A percentile compares a stretch with the other conserved stretches of the same genome.
Conservation (phyloP, 2,329 filamentous ascomycete species). For the Byssochlamys sp. region DNA sequence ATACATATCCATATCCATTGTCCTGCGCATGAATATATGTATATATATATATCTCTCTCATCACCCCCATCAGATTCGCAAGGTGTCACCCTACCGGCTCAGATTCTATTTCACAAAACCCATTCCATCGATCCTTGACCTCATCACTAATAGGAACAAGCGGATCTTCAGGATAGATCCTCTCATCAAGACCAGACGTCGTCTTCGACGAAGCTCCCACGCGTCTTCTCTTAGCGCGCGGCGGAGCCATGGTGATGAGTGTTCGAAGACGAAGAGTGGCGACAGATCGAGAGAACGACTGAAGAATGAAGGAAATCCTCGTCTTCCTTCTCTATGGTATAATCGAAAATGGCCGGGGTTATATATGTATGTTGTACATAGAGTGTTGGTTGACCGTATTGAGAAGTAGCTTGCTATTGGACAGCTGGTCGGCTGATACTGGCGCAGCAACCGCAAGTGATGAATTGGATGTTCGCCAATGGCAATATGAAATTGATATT, state of each 20-base stretch:
- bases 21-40: not conserved
- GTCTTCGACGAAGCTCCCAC: not conserved
- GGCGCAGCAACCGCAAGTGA: not conserved
- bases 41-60: not conserved
- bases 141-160: conserved; percentile 21
- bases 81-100: conserved; percentile 56
- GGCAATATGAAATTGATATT: too few relatives aligned
- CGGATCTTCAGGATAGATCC: conserved; percentile 15
- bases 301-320: too few relatives aligned
- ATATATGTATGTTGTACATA: not conserved
- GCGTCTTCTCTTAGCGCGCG: conserved; percentile 5
- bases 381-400: not conserved
- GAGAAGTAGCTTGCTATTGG: not conserved
- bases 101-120: conserved; percentile 66
- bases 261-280: conserved; percentile 44
- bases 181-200: not conserved
- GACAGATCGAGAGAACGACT: not conserved
- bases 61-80: conserved; percentile 6
- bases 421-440: not conserved
- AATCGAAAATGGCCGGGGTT: too few relatives aligned
- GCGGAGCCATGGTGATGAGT: conserved; percentile 2
- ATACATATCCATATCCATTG: not conserved
- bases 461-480: too few relatives aligned
- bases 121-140: conserved; percentile 37
- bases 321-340: too few relatives aligned